Conservation (phyloP, 805 yeast genomes). For the Myxozyma nipponensis region DNA sequence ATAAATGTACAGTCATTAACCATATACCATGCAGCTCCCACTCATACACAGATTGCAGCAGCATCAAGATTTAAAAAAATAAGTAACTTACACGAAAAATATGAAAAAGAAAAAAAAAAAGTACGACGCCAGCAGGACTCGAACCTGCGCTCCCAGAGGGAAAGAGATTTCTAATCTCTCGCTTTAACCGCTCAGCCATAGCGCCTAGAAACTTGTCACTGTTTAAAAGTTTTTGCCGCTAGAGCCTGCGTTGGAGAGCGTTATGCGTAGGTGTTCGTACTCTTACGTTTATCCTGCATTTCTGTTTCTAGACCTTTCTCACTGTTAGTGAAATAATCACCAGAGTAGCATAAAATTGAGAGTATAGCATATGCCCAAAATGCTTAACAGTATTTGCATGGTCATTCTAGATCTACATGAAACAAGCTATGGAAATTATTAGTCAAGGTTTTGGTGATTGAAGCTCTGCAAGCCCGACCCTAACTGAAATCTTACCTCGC, state of each 20-base stretch:
- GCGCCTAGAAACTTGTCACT: conserved; percentile 26
- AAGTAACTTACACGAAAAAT: too few species aligned
- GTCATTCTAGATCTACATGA: not conserved
- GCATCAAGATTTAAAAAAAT: too few species aligned
- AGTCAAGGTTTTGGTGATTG: not conserved
- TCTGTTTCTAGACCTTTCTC: not conserved
- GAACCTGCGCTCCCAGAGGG: conserved; percentile 42
- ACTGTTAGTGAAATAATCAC: not conserved
- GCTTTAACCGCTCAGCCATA: conserved; percentile 43
- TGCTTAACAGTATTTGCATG: too few species aligned
- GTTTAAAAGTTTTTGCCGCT: not conserved
- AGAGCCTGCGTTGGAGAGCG: not conserved
- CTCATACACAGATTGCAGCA: too few species aligned
- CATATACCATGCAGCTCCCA: too few species aligned
- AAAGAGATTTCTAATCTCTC: conserved; percentile 42
- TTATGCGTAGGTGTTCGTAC: not conserved
- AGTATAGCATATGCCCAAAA: not conserved
- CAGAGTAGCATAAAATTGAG: not conserved
- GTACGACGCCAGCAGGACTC: conserved; percentile 41
- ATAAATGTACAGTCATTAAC: too few species aligned
- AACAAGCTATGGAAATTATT: too few species aligned
- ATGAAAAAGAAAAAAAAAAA: conserved; percentile 22
- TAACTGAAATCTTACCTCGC: not conserved
- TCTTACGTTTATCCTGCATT: not conserved
- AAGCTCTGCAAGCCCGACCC: too few species aligned